Base-by-base conservation (phyloP, 2,329 filamentous ascomycete species). In the Penicillium sp. region DNA sequence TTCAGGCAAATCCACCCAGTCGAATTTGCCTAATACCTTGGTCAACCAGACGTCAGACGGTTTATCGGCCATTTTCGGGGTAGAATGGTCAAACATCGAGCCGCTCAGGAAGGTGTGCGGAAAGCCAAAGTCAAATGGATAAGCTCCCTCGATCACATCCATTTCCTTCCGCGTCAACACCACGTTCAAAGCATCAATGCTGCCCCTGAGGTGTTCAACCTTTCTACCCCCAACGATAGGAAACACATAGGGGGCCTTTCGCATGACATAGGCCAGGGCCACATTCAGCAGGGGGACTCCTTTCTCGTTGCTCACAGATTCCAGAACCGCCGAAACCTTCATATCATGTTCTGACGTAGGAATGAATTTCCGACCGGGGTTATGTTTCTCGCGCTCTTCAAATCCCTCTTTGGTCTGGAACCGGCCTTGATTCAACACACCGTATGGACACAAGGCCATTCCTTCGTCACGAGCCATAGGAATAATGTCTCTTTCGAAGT, bases 401-500 rank as follows among this genome's bases (percentile, higher is more conserved):
- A n/a, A n/a, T n/a, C n/a, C n/a, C n/a, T n/a, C n/a, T n/a, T n/a
- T n/a, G n/a, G n/a, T n/a, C n/a, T n/a, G n/a, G n/a, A n/a, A n/a
- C n/a, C n/a, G n/a, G n/a, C n/a, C n/a, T n/a, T n/a, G n/a, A n/a
- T n/a, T n/a, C n/a, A n/a, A n/a, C n/a, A n/a, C n/a, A n/a, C n/a
- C n/a, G n/a, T n/a, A n/a, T n/a, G n/a, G n/a, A n/a, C n/a, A n/a
- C n/a, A n/a, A n/a, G n/a, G n/a, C n/a, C 76, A 84, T 83, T 21
- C 81, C 80, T 53, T 84, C 78, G 19, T 73, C 70, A 25, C 70
- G 70, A 26, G 66, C 71, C 82, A 86, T 86, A 28, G 80, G 80
- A 23, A 86, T 72, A 51, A 84, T 81, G n/a, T 84, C 81, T 16
- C 80, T 73, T 66, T 84, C 81, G 35, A 85, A 77, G 59, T 87